Percentiles rank a stretch among this genome's conserved stretches.
Evolutionary conservation across 75 land plant genomes (phyloP).

Genomic region (Chamaecyparis obtusa): DNA sequence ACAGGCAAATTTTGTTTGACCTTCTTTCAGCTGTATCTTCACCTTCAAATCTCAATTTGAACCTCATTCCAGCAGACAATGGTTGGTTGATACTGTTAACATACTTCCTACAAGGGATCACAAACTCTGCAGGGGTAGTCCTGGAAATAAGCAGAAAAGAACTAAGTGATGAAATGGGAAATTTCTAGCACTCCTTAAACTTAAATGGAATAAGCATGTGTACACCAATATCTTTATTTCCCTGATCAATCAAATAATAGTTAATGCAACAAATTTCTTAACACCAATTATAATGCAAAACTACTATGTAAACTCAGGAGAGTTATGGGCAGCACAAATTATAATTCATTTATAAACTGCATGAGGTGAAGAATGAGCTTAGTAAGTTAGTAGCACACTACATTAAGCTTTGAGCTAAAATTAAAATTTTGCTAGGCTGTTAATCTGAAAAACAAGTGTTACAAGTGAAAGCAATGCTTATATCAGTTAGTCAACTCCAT

Average conservation of each 20-base stretch:
- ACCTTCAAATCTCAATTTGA: slow-evolving; percentile 40
- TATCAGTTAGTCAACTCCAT: too few relatives aligned
- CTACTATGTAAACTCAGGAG: background rate
- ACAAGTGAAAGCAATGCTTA: too few relatives aligned
- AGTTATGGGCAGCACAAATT: background rate
- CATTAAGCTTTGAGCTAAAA: background rate
- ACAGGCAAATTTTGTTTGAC: slow-evolving; percentile 4
- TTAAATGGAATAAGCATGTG: background rate
- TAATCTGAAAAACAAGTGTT: background rate
- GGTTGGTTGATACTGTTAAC: slow-evolving; percentile 30
- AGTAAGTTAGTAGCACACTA: background rate
- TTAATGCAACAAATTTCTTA: background rate
- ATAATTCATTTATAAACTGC: background rate
- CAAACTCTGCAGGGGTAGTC: slow-evolving; percentile 78
- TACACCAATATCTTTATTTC: background rate
- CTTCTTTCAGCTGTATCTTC: slow-evolving; percentile 46
- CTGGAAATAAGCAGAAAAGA: slow-evolving; percentile 25
- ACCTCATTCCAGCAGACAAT: slow-evolving; percentile 63
- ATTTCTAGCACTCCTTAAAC: background rate
- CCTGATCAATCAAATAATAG: background rate
- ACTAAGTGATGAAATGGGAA: background rate
- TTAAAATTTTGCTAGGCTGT: background rate
- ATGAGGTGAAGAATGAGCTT: background rate
- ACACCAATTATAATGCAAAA: background rate
- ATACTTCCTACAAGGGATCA: slow-evolving; percentile 68